A percentile compares a stretch with the other conserved stretches of the same genome.
Conservation (phyloP, 768 basidiomycete species). For the Suillus fuscotomentosus region DNA sequence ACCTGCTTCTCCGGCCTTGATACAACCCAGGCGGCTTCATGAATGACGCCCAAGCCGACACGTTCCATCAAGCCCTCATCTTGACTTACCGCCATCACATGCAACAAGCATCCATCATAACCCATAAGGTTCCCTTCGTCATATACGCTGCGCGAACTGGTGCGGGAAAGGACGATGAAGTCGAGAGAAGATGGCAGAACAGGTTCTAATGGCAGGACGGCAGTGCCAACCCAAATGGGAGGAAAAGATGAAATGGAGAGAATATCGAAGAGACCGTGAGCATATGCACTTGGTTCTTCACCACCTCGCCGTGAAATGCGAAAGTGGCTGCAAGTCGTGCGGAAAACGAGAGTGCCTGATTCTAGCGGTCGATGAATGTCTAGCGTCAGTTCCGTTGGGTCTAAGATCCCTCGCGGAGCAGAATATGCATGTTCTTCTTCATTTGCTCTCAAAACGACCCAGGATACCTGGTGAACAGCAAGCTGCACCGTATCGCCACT, state of each 20-base stretch:
- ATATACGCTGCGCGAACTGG: conserved; percentile 1
- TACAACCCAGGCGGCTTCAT: background rate
- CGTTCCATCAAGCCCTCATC: background rate
- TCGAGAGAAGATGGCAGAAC: conserved; percentile 9
- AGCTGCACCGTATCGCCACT: conserved; percentile 3
- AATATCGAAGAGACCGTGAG: background rate
- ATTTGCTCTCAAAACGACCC: background rate
- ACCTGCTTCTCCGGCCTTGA: background rate
- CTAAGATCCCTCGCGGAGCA: background rate
- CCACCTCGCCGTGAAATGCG: background rate
- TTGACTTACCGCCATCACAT: conserved; percentile 20
- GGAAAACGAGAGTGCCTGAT: background rate
- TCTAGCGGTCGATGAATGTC: background rate
- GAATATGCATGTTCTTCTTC: background rate
- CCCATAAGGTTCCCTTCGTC: background rate
- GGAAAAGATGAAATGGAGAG: background rate
- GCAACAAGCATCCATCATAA: conserved; percentile 18
- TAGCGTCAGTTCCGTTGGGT: background rate
- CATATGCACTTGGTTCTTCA: background rate
- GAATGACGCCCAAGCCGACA: background rate
- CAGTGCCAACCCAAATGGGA: background rate
- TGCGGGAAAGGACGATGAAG: conserved; percentile 20
- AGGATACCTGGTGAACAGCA: conserved; percentile 6
- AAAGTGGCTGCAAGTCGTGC: background rate
- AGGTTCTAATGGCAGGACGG: background rate